These are phyloP conservation scores for Baudoinia panamericana DNA, from an alignment of 495 filamentous ascomycete species.

Conservation along the genomic window DNA sequence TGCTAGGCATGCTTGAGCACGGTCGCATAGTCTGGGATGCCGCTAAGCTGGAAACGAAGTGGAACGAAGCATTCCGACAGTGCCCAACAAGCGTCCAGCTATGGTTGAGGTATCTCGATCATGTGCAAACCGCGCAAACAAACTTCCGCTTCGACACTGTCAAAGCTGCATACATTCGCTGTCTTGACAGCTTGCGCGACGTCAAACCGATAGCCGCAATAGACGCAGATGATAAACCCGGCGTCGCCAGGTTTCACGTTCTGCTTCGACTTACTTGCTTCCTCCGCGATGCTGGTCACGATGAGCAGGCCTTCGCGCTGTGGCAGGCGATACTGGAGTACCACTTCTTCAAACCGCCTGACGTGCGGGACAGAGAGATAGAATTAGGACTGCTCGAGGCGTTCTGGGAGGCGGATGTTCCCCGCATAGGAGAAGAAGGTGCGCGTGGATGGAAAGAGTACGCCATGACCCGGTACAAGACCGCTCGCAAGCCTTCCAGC, in stretches of 20 bases:
- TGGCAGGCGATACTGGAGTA: constrained; percentile 81
- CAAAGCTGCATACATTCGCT: constrained; percentile 34
- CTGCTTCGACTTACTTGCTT: constrained; percentile 62
- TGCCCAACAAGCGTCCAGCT: constrained; percentile 47
- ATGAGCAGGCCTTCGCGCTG: constrained; percentile 60
- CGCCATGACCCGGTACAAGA: constrained; percentile 23
- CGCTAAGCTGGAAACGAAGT: constrained; percentile 46
- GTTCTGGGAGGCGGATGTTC: constrained; percentile 81
- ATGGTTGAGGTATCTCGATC: constrained; percentile 65
- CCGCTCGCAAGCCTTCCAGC: background rate
- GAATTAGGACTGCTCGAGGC: constrained; percentile 41
- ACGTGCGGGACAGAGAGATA: constrained; percentile 1
- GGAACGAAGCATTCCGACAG: constrained; percentile 46
- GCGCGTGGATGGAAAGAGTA: constrained; percentile 59
- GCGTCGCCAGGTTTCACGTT: constrained; percentile 50
- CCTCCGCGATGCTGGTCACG: constrained; percentile 64
- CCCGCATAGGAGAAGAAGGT: constrained; percentile 61
- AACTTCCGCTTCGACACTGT: constrained; percentile 57
- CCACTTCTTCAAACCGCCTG: constrained; percentile 44
- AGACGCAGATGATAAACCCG: constrained; percentile 10
- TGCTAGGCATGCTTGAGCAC: constrained; percentile 57
- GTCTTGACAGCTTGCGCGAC: constrained; percentile 26
- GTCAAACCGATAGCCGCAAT: constrained; percentile 13
- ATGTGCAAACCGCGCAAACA: constrained; percentile 54
- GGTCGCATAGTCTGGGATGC: constrained; percentile 59